Evolutionary conservation across 257 asterid genomes (phyloP).

Genomic region (Cordia subcordata): DNA sequence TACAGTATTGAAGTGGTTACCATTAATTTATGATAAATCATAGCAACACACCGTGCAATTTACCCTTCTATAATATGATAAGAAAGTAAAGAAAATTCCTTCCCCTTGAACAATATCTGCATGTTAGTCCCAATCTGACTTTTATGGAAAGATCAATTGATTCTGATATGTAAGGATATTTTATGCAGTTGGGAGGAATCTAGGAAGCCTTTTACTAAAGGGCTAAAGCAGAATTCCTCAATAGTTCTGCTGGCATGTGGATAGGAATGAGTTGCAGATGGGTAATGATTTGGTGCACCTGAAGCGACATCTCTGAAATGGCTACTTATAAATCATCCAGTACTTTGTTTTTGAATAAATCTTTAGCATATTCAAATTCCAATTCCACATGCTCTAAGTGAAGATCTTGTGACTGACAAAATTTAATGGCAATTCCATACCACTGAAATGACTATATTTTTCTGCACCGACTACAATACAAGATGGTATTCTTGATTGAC

Average conservation of each 20-base stretch:
- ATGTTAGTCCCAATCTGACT: slow-evolving; percentile 37
- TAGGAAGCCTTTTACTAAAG: slow-evolving; percentile 44
- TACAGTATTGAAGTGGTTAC: no score
- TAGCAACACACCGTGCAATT: no score
- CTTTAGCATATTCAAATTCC: not conserved
- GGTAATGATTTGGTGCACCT: slow-evolving; percentile 24
- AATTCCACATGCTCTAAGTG: not conserved
- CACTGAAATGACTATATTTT: not conserved
- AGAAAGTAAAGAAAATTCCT: slow-evolving; percentile 14
- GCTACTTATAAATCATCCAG: not conserved
- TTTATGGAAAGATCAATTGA: slow-evolving; percentile 43
- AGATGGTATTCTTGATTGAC: not conserved
- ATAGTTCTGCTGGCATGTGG: slow-evolving; percentile 54
- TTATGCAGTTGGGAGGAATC: slow-evolving; percentile 67
- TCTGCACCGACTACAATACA: not conserved
- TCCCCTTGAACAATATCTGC: slow-evolving; percentile 20
- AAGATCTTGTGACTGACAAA: not conserved
- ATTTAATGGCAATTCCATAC: not conserved
- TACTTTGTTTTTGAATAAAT: not conserved
- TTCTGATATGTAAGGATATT: slow-evolving; percentile 59
- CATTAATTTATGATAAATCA: no score
- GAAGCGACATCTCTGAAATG: slow-evolving; percentile 7
- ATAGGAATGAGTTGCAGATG: slow-evolving; percentile 37
- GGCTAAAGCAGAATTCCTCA: slow-evolving; percentile 41
- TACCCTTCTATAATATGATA: no score